These are phyloP conservation scores for Lachancea quebecensis DNA, from an alignment of 805 yeast genomes.

Conservation along the genomic window DNA sequence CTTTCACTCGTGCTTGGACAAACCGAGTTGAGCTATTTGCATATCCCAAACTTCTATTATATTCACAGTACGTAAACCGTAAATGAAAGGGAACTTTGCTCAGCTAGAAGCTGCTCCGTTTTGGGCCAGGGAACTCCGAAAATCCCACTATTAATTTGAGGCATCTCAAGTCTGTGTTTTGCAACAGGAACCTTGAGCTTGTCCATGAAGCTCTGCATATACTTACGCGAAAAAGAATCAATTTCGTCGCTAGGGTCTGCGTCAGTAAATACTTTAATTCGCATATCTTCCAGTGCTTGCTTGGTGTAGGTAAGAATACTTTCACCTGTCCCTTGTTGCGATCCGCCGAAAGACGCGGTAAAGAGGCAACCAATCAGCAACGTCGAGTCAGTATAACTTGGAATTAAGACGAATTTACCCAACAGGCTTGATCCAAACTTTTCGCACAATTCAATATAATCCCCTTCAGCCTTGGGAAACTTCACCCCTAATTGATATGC, in stretches of 20 bases:
- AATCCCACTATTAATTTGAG: conserved; percentile 74
- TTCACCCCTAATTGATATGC: conserved; percentile 49
- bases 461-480: conserved; percentile 51
- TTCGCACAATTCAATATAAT: conserved; percentile 34
- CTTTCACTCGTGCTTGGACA: too few species aligned
- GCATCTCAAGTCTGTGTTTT: conserved; percentile 45
- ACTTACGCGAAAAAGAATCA: conserved; percentile 47
- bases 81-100: conserved; percentile 12
- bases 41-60: background rate
- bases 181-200: conserved; percentile 6
- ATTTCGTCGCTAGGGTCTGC: conserved; percentile 45
- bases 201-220: conserved; percentile 59
- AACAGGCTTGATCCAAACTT: conserved; percentile 27
- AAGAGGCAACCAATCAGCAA: conserved; percentile 58
- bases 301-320: conserved; percentile 48
- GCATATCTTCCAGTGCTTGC: conserved; percentile 42
- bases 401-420: conserved; percentile 38
- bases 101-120: conserved; percentile 48
- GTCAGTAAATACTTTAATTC: conserved; percentile 29
- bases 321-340: conserved; percentile 34
- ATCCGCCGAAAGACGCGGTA: conserved; percentile 53
- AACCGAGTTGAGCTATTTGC: too few species aligned
- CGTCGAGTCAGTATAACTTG: conserved; percentile 17
- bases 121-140: conserved; percentile 73
- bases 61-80: conserved; percentile 32